Conservation (phyloP, 306 rosid genomes). For the Heteromeles arbutifolia region DNA sequence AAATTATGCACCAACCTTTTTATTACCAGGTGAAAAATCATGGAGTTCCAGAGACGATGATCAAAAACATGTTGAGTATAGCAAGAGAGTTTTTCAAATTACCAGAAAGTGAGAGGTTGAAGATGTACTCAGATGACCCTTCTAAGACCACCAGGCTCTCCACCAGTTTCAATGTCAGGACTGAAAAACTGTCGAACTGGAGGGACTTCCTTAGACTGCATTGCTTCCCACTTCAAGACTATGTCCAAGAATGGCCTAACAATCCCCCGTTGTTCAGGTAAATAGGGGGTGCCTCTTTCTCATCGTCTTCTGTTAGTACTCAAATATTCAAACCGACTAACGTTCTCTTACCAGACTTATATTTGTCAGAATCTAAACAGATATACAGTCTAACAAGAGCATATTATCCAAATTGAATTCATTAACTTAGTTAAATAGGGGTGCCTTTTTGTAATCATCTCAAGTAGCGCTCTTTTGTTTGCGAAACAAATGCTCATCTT, state of each 20-base stretch:
- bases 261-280: slow-evolving; percentile 44
- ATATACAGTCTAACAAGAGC: not conserved
- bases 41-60: slow-evolving; percentile 25
- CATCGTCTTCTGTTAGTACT: not conserved
- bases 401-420: no score
- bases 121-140: slow-evolving; percentile 46
- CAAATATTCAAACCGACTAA: no score
- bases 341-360: no score
- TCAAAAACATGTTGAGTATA: slow-evolving; percentile 1
- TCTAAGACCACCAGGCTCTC: slow-evolving; percentile 44
- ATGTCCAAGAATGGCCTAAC: slow-evolving; percentile 41
- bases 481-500: not conserved
- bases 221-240: slow-evolving; percentile 39
- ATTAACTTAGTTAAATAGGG: not conserved
- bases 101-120: slow-evolving; percentile 46
- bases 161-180: slow-evolving; percentile 44
- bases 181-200: slow-evolving; percentile 41
- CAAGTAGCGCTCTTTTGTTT: not conserved
- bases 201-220: slow-evolving; percentile 47
- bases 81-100: slow-evolving; percentile 34
- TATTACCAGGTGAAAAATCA: slow-evolving; percentile 38
- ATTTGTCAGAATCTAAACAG: no score
- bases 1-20: not conserved
- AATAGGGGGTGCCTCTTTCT: not conserved
- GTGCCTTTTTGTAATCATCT: not conserved